Conservation (phyloP, 1,284 basidiomycete species). For the Marasmius fiardii region DNA sequence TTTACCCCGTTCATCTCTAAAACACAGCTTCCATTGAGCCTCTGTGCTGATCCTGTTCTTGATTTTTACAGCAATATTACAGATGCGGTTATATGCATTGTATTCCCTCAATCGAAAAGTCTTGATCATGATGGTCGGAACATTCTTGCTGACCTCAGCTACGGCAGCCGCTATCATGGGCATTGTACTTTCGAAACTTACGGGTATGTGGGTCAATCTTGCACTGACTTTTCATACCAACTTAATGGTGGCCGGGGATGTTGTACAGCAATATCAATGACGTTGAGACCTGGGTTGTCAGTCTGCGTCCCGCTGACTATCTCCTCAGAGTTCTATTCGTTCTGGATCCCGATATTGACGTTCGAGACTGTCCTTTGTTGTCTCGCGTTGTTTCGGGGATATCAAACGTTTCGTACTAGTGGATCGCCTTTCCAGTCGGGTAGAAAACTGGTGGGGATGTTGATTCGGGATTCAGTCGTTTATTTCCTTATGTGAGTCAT, state of each 20-base stretch:
- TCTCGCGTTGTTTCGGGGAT: conserved; percentile 46
- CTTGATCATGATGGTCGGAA: conserved; percentile 39
- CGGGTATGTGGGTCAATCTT: conserved; percentile 27
- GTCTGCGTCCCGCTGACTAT: conserved; percentile 41
- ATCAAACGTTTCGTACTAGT: conserved; percentile 35
- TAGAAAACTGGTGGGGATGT: conserved; percentile 40
- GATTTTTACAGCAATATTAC: conserved; percentile 43
- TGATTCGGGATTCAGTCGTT: conserved; percentile 51
- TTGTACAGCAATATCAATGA: not conserved
- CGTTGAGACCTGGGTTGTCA: conserved; percentile 3
- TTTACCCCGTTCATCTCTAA: not conserved
- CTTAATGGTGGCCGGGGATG: no score
- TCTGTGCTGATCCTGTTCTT: not conserved
- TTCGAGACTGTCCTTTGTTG: conserved; percentile 50
- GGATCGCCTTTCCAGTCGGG: conserved; percentile 39
- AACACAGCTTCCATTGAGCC: not conserved
- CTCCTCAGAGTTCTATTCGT: conserved; percentile 43
- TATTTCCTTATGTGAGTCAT: conserved; percentile 54
- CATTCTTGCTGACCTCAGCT: conserved; percentile 36
- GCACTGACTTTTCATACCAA: not conserved
- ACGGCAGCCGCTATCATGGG: conserved; percentile 47
- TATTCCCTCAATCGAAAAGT: conserved; percentile 51
- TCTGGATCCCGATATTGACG: conserved; percentile 56
- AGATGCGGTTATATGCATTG: conserved; percentile 60
- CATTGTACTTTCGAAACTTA: conserved; percentile 32